phyloP scores from a whole-genome alignment of 1,284 basidiomycete species.

The Leccinum huronense region DNA sequence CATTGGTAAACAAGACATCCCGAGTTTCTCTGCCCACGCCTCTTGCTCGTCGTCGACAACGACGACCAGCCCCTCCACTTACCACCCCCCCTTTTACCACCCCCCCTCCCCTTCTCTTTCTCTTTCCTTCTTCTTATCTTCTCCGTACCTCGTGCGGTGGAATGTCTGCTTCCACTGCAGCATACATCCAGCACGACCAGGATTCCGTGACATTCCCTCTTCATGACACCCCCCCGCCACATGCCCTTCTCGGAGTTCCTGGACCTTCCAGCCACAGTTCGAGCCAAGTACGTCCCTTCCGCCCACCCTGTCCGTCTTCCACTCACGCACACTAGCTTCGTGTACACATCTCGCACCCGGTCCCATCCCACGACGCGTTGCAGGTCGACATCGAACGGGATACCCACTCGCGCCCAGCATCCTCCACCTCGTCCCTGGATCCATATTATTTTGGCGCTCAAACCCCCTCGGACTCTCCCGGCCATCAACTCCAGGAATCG shows the following conservation, averaged over 20 bases:
- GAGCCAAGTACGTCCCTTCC: slow-evolving; percentile 16
- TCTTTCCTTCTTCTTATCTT: neutral
- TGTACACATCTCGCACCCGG: slow-evolving; percentile 27
- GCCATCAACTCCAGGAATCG: slow-evolving; percentile 17
- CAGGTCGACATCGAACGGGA: slow-evolving; percentile 35
- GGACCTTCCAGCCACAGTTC: slow-evolving; percentile 6
- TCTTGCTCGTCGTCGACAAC: slow-evolving; percentile 36
- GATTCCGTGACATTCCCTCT: slow-evolving; percentile 9
- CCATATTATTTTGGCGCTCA: slow-evolving; percentile 77
- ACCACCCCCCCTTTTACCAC: neutral
- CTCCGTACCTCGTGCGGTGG: slow-evolving; percentile 14
- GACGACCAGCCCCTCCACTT: slow-evolving; percentile 26
- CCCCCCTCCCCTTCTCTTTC: neutral
- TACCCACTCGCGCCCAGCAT: slow-evolving; percentile 51
- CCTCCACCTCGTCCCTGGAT: slow-evolving; percentile 74
- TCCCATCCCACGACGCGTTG: slow-evolving; percentile 21
- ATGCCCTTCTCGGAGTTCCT: slow-evolving; percentile 5
- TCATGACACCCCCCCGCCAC: slow-evolving; percentile 12
- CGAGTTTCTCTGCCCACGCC: slow-evolving; percentile 34
- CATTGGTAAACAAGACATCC: slow-evolving; percentile 21
- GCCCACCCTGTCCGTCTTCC: neutral
- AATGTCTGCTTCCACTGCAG: slow-evolving; percentile 28
- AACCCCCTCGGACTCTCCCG: slow-evolving; percentile 62
- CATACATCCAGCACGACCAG: slow-evolving; percentile 25
- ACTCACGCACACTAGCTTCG: slow-evolving; percentile 24